Conservation (phyloP, 2,329 filamentous ascomycete species). For the Eurotiales sp. region DNA sequence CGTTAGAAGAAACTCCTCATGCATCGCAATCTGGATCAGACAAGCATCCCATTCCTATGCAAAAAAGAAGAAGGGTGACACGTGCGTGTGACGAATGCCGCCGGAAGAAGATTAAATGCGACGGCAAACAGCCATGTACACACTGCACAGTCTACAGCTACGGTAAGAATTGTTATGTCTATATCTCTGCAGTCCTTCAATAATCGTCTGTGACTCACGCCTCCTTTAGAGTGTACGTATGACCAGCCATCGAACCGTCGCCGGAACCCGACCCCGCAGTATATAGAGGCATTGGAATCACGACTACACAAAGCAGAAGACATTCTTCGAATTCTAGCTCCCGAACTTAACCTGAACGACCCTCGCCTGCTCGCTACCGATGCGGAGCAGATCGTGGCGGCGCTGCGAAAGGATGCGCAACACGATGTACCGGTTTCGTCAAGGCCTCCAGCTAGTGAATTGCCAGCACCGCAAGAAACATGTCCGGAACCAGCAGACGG, state of each 20-base stretch:
- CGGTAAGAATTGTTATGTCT: constrained; percentile 55
- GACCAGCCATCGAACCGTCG: constrained; percentile 90
- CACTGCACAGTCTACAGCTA: constrained; percentile 99
- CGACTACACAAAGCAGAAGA: constrained; percentile 79
- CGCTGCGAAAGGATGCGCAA: constrained; percentile 34
- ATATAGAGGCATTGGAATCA: constrained; percentile 83
- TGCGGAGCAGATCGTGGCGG: constrained; percentile 61
- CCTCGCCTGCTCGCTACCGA: constrained; percentile 74
- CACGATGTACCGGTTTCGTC: constrained; percentile 9
- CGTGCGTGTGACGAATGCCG: constrained; percentile 79
- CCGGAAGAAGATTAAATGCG: constrained; percentile 83
- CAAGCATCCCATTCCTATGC: constrained; percentile 52
- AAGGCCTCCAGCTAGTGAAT: constrained; percentile 19
- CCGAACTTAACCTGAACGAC: constrained; percentile 80
- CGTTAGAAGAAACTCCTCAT: constrained; percentile 17
- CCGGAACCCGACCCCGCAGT: constrained; percentile 86
- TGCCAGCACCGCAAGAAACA: constrained; percentile 20
- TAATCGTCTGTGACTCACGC: not conserved
- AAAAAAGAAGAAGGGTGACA: constrained; percentile 74
- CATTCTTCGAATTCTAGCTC: constrained; percentile 73
- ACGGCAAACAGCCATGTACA: constrained; percentile 83
- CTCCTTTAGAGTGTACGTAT: constrained; percentile 75
- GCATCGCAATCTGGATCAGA: constrained; percentile 24
- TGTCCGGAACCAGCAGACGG: constrained; percentile 55
- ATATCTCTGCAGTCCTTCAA: not conserved